Evolutionary conservation across 768 basidiomycete genomes (phyloP).

Genomic region (Sistotremastrum suecicum): DNA sequence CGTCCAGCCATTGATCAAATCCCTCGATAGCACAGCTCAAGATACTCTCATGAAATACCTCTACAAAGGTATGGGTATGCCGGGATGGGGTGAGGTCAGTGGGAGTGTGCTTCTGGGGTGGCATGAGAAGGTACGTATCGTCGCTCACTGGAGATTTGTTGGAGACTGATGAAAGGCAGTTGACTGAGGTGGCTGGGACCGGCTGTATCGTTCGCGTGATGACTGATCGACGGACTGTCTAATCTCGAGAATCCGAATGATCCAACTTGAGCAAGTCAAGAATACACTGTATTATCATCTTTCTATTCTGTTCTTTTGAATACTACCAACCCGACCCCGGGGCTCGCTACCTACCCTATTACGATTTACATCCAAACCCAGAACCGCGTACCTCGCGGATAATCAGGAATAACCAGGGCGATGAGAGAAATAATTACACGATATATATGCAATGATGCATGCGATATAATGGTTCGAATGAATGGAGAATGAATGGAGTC

Average conservation of each 20-base stretch:
- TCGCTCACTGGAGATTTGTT: slow-evolving; percentile 1
- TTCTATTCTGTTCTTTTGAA: too few relatives aligned
- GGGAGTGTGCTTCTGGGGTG: slow-evolving; percentile 67
- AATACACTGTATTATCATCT: too few relatives aligned
- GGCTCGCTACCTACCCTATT: too few relatives aligned
- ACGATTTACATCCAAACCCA: too few relatives aligned
- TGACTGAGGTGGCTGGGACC: slow-evolving; percentile 87
- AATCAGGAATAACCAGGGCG: too few relatives aligned
- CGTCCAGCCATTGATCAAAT: slow-evolving; percentile 60
- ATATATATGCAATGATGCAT: too few relatives aligned
- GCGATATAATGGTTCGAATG: too few relatives aligned
- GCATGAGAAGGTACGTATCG: slow-evolving; percentile 80
- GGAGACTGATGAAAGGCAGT: slow-evolving; percentile 25
- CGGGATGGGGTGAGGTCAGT: slow-evolving; percentile 45
- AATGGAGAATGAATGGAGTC: too few relatives aligned
- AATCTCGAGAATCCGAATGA: slow-evolving; percentile 6
- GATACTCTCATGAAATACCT: slow-evolving; percentile 96
- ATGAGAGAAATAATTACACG: too few relatives aligned
- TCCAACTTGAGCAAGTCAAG: too few relatives aligned
- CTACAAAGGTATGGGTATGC: slow-evolving; percentile 86
- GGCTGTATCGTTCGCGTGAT: slow-evolving; percentile 88
- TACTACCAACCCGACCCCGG: too few relatives aligned
- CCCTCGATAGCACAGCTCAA: slow-evolving; percentile 58
- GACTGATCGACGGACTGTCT: slow-evolving; percentile 52
- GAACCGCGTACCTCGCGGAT: too few relatives aligned